Evolutionary conservation across 2,329 filamentous ascomycete genomes (phyloP).

Genomic region (Penicillium sp.): DNA sequence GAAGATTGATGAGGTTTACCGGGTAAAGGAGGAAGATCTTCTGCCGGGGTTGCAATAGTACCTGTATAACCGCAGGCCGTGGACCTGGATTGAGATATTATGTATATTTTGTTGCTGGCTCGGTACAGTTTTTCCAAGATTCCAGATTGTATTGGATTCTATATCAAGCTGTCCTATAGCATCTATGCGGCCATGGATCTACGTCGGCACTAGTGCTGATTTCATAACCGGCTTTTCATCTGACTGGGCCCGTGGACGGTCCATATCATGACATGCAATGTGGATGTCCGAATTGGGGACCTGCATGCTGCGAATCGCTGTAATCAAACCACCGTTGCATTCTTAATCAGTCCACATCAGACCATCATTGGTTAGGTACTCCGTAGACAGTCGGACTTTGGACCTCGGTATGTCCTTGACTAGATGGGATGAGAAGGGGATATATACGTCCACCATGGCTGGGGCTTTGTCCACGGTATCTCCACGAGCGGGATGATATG

Average conservation of each 20-base stretch:
- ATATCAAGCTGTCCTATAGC: neutral
- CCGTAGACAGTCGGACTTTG: neutral
- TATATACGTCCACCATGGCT: neutral
- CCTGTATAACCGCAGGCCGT: neutral
- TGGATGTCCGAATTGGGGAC: neutral
- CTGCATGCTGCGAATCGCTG: neutral
- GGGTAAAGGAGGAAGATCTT: slow-evolving; percentile 36
- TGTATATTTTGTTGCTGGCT: no score
- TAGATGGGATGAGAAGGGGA: neutral
- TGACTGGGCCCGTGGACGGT: neutral
- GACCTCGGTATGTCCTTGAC: neutral
- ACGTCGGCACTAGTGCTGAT: neutral
- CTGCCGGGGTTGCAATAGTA: neutral
- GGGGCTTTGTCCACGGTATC: neutral
- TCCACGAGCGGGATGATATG: neutral
- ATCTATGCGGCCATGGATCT: neutral
- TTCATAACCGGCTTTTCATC: neutral
- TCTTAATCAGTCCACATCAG: neutral
- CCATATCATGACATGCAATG: neutral
- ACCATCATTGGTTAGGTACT: neutral
- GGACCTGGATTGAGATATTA: neutral
- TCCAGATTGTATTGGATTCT: neutral
- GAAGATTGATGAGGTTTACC: slow-evolving; percentile 44
- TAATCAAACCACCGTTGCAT: neutral
- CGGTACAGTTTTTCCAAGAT: no score